These are phyloP conservation scores for Tetrahymena malaccensis DNA, from an alignment of 73 alveolate species.

Conservation along the genomic window DNA sequence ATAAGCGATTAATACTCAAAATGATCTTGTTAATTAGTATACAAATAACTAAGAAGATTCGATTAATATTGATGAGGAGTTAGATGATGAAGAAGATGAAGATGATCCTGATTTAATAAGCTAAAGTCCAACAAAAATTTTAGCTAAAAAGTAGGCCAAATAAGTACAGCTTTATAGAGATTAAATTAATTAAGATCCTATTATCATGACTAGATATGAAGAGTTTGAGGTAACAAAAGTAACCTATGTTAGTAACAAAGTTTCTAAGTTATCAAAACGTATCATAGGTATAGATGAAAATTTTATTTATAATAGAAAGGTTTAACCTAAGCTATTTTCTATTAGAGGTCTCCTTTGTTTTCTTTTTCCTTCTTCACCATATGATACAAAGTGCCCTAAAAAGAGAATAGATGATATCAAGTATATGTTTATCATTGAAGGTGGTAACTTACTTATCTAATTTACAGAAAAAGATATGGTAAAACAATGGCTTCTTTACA, in stretches of 20 bases:
- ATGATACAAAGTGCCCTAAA: neutral
- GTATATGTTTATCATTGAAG: neutral
- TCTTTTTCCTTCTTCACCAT: neutral
- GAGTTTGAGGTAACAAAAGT: neutral
- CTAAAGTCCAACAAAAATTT: neutral
- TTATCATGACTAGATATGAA: neutral
- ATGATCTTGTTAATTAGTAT: neutral
- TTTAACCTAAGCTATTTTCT: neutral
- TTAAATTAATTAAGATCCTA: neutral
- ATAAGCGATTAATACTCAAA: neutral
- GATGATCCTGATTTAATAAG: neutral
- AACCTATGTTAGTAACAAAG: neutral
- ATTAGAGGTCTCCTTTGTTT: neutral
- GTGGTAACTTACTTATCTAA: neutral
- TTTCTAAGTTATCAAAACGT: neutral
- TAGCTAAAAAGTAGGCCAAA: neutral
- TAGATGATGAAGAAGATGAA: neutral
- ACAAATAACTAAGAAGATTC: neutral
- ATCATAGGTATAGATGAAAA: neutral
- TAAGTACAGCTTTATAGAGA: neutral
- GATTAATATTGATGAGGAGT: neutral
- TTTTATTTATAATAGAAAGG: neutral
- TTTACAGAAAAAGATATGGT: neutral
- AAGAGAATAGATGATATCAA: neutral
- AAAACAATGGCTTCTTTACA: neutral